Evolutionary conservation across 106 monocot species (phyloP).

Genomic region (Allium fistulosum): DNA sequence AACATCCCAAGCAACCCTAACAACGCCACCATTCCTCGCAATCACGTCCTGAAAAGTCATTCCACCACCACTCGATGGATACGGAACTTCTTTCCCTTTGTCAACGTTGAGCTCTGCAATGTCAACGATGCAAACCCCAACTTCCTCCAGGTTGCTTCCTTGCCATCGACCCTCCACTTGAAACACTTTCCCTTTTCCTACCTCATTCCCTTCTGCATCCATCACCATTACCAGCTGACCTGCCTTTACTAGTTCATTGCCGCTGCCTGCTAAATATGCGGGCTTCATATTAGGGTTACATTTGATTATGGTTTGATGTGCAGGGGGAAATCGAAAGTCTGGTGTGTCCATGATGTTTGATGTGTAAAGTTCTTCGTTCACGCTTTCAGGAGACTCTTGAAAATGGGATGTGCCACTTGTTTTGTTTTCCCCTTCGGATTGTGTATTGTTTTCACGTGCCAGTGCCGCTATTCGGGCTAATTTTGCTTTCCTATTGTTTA

Average conservation of each 20-base stretch:
- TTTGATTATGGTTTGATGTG: too few relatives aligned
- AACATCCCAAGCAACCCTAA: constrained; percentile 51
- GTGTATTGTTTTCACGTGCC: constrained; percentile 16
- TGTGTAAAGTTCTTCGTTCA: constrained; percentile 33
- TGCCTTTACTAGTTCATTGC: constrained; percentile 8
- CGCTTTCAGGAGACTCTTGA: constrained; percentile 60
- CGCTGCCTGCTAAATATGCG: background rate
- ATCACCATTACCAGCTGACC: constrained; percentile 29
- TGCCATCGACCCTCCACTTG: constrained; percentile 42
- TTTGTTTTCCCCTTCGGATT: constrained; percentile 60
- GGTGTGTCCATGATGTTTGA: too few relatives aligned
- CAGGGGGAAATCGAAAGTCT: too few relatives aligned
- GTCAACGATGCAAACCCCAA: constrained; percentile 30
- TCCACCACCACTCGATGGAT: constrained; percentile 43
- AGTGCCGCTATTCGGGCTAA: constrained; percentile 77
- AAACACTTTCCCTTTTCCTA: constrained; percentile 47
- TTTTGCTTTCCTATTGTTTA: constrained; percentile 84
- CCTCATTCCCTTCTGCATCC: constrained; percentile 39
- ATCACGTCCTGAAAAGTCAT: constrained; percentile 50
- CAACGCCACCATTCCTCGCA: constrained; percentile 34
- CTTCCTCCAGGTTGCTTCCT: constrained; percentile 32
- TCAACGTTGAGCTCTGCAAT: constrained; percentile 49
- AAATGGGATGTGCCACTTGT: constrained; percentile 29
- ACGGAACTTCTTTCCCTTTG: constrained; percentile 25
- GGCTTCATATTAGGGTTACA: background rate